Conservation (phyloP, 2,329 filamentous ascomycete genomes). For the Paraphoma sp. region DNA sequence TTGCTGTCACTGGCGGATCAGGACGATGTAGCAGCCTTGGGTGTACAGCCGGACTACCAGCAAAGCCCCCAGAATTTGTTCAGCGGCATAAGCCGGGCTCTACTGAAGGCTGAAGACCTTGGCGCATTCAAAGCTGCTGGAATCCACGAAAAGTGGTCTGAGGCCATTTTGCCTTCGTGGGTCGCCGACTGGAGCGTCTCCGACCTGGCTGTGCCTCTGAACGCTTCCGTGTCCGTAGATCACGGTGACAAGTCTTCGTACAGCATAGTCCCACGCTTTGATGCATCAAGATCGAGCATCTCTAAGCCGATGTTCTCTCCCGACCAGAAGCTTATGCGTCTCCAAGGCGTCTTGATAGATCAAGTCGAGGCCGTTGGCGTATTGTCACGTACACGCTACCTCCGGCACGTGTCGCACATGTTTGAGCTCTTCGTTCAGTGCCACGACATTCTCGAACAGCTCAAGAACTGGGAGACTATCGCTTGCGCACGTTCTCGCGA, state of each 20-base stretch:
- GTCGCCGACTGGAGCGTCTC: slow-evolving; percentile 21
- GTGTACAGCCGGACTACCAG: slow-evolving; percentile 10
- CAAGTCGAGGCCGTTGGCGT: slow-evolving; percentile 9
- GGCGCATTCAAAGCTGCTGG: slow-evolving; percentile 9
- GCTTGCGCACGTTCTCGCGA: slow-evolving; percentile 3
- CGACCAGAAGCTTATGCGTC: slow-evolving; percentile 4
- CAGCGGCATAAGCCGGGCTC: slow-evolving; percentile 1
- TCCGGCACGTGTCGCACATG: slow-evolving; percentile 17
- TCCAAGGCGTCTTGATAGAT: slow-evolving; percentile 11
- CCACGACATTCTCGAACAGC: slow-evolving; percentile 12
- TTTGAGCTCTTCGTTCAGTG: slow-evolving; percentile 17
- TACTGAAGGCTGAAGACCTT: slow-evolving; percentile 6
- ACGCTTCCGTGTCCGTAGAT: background rate
- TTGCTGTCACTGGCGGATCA: slow-evolving; percentile 12
- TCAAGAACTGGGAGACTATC: slow-evolving; percentile 14
- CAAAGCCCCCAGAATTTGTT: slow-evolving; percentile 12
- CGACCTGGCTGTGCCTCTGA: slow-evolving; percentile 9
- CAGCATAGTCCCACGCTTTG: background rate
- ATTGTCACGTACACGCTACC: slow-evolving; percentile 12
- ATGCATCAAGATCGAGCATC: slow-evolving; percentile 1
- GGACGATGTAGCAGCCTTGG: slow-evolving; percentile 2
- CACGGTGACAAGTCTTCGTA: background rate
- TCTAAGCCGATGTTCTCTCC: background rate
- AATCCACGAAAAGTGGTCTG: slow-evolving; percentile 1
- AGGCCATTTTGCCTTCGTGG: slow-evolving; percentile 16